Percentiles rank a stretch among this genome's conserved stretches.
Evolutionary conservation across 108 stramenopile genomes (phyloP).

Genomic region (Skeletonema tropicum): DNA sequence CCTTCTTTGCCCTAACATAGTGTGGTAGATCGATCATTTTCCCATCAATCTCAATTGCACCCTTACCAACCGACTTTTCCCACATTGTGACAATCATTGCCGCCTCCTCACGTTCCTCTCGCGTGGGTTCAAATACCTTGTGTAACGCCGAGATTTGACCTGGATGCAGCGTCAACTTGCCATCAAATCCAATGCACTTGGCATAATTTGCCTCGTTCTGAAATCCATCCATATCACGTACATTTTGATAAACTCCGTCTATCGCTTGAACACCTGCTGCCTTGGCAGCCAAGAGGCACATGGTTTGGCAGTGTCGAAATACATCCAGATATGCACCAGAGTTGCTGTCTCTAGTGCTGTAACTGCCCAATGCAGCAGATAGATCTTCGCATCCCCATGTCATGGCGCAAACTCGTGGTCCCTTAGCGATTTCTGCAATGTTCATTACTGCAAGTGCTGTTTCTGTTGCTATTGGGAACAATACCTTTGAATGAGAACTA

Average conservation of each 20-base stretch:
- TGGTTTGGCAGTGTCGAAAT: slow-evolving; percentile 41
- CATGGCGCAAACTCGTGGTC: slow-evolving; percentile 40
- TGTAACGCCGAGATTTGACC: slow-evolving; percentile 31
- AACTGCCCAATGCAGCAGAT: slow-evolving; percentile 41
- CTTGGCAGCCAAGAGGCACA: slow-evolving; percentile 48
- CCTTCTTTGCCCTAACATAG: slow-evolving; percentile 52
- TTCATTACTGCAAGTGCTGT: slow-evolving; percentile 42
- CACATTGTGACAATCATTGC: slow-evolving; percentile 34
- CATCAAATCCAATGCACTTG: slow-evolving; percentile 49
- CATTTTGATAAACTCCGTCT: slow-evolving; percentile 51
- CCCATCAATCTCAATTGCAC: slow-evolving; percentile 32
- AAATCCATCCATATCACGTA: slow-evolving; percentile 42
- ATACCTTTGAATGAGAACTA: slow-evolving; percentile 5
- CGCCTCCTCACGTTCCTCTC: slow-evolving; percentile 27
- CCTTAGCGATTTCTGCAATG: slow-evolving; percentile 41
- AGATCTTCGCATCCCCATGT: slow-evolving; percentile 56
- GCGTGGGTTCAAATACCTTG: slow-evolving; percentile 30
- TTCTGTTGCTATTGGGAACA: slow-evolving; percentile 49
- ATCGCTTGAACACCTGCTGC: slow-evolving; percentile 51
- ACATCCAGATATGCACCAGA: slow-evolving; percentile 30
- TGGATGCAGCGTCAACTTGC: slow-evolving; percentile 47
- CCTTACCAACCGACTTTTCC: slow-evolving; percentile 27
- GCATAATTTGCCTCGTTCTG: slow-evolving; percentile 29
- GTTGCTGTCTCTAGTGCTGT: slow-evolving; percentile 21
- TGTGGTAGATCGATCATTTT: slow-evolving; percentile 55